Percentiles rank a stretch among this genome's conserved stretches.
Conservation (phyloP, 495 filamentous ascomycete genomes). For the Podospora australis region DNA sequence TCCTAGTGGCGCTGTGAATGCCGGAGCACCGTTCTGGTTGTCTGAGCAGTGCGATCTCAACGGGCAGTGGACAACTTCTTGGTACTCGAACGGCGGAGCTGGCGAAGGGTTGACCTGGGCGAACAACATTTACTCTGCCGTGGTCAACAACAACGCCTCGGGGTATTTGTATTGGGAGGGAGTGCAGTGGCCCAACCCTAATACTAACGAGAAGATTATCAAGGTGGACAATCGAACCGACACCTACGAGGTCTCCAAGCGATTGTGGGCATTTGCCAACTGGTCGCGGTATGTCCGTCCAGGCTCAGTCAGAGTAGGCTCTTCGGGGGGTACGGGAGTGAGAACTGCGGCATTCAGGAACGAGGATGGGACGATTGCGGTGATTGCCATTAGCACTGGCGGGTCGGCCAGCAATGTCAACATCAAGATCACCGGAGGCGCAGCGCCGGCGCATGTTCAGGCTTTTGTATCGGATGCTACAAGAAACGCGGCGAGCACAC, state of each 20-base stretch:
- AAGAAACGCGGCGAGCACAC: slow-evolving; percentile 27
- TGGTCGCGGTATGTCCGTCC: slow-evolving; percentile 44
- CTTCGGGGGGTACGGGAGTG: slow-evolving; percentile 24
- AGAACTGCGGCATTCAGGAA: slow-evolving; percentile 47
- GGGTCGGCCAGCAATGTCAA: slow-evolving; percentile 20
- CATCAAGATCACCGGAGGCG: slow-evolving; percentile 23
- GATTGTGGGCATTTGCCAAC: slow-evolving; percentile 51
- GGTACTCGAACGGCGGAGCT: slow-evolving; percentile 40
- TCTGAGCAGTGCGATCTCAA: slow-evolving; percentile 43
- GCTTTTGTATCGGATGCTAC: slow-evolving; percentile 34
- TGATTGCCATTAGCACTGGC: slow-evolving; percentile 44
- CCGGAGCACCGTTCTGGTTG: slow-evolving; percentile 30
- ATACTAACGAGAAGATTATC: slow-evolving; percentile 43
- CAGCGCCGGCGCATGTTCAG: slow-evolving; percentile 17
- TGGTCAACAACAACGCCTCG: slow-evolving; percentile 38
- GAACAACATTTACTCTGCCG: slow-evolving; percentile 43
- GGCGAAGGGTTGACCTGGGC: slow-evolving; percentile 54
- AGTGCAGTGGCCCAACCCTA: slow-evolving; percentile 41
- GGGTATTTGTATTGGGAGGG: slow-evolving; percentile 51
- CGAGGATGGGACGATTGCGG: slow-evolving; percentile 40
- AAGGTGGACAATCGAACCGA: slow-evolving; percentile 34
- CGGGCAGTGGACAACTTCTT: slow-evolving; percentile 39
- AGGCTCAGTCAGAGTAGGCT: slow-evolving; percentile 39
- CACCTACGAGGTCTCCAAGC: slow-evolving; percentile 35
- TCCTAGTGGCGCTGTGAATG: slow-evolving; percentile 26